Conservation (phyloP, 2,329 filamentous ascomycete species). For the Alternaria sp. region DNA sequence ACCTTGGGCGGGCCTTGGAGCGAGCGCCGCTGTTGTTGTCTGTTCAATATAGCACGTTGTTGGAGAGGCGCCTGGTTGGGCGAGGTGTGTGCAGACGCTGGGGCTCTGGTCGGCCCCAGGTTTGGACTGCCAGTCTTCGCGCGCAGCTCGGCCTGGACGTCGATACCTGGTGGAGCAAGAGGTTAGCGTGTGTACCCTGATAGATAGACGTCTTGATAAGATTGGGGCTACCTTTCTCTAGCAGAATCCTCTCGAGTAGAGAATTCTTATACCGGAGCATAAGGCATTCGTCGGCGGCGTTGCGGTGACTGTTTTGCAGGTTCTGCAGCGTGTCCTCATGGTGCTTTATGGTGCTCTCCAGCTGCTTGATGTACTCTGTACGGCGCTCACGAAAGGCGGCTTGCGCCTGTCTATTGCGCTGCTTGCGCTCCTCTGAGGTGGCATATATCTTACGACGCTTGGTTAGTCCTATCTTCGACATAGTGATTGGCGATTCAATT, state of each 20-base stretch:
- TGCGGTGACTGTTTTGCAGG: conserved; percentile 91
- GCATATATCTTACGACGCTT: conserved; percentile 81
- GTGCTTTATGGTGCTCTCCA: conserved; percentile 95
- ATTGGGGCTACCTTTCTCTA: conserved; percentile 79
- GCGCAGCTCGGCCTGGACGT: conserved; percentile 93
- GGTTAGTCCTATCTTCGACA: conserved; percentile 49
- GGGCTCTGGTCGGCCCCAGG: conserved; percentile 66
- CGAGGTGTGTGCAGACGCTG: conserved; percentile 63
- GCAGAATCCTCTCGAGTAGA: conserved; percentile 87
- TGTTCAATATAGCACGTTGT: conserved; percentile 80
- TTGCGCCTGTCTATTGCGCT: conserved; percentile 95
- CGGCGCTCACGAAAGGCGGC: conserved; percentile 95
- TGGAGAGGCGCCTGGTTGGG: conserved; percentile 68
- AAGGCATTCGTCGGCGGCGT: conserved; percentile 92
- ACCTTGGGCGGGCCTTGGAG: conserved; percentile 77
- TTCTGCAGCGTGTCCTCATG: conserved; percentile 94
- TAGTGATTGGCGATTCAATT: conserved; percentile 29
- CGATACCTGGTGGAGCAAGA: conserved; percentile 70
- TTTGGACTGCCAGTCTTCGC: conserved; percentile 90
- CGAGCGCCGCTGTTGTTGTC: conserved; percentile 75
- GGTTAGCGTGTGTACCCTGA: conserved; percentile 23
- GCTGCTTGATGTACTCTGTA: conserved; percentile 98
- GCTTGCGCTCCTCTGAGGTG: conserved; percentile 97
- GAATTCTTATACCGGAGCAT: conserved; percentile 99
- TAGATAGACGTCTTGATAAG: conserved; percentile 2